A percentile compares a stretch with the other conserved stretches of the same genome.
Evolutionary conservation across 768 basidiomycete species (phyloP).

Genomic region (Clitopilus hobsonii): DNA sequence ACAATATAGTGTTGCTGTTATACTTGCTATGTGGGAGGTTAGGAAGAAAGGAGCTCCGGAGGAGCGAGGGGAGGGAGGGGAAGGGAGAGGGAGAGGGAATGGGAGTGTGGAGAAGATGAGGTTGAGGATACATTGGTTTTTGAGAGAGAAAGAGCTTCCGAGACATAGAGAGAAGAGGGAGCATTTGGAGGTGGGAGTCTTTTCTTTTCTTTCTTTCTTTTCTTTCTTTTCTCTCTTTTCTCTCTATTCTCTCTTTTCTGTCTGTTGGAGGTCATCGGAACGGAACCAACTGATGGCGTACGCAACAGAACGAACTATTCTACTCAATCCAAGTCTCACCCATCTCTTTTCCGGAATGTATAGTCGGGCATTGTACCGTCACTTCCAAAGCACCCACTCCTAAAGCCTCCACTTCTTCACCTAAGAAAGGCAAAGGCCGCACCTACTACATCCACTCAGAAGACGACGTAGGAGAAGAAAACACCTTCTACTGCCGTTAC

Average conservation of each 20-base stretch:
- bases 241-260: too few relatives aligned
- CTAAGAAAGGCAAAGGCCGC: not conserved
- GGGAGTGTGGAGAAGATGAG: conserved; percentile 40
- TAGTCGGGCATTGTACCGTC: conserved; percentile 50
- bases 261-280: too few relatives aligned
- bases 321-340: conserved; percentile 50
- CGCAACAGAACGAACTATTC: conserved; percentile 81
- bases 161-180: conserved; percentile 55
- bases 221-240: too few relatives aligned
- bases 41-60: conserved; percentile 22
- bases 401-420: conserved; percentile 7
- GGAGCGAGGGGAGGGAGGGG: conserved; percentile 23
- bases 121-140: conserved; percentile 72
- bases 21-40: conserved; percentile 66
- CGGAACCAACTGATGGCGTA: too few relatives aligned
- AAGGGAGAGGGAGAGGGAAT: conserved; percentile 28
- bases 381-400: conserved; percentile 17
- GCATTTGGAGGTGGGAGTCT: conserved; percentile 55
- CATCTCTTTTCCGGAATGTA: conserved; percentile 43
- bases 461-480: conserved; percentile 9
- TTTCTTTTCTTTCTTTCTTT: too few relatives aligned
- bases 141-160: conserved; percentile 61
- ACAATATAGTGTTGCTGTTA: conserved; percentile 62
- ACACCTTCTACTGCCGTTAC: conserved; percentile 48
- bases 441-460: not conserved